phyloP scores from a whole-genome alignment of 2,329 filamentous ascomycete genomes.

The Monosporascus sp. region DNA sequence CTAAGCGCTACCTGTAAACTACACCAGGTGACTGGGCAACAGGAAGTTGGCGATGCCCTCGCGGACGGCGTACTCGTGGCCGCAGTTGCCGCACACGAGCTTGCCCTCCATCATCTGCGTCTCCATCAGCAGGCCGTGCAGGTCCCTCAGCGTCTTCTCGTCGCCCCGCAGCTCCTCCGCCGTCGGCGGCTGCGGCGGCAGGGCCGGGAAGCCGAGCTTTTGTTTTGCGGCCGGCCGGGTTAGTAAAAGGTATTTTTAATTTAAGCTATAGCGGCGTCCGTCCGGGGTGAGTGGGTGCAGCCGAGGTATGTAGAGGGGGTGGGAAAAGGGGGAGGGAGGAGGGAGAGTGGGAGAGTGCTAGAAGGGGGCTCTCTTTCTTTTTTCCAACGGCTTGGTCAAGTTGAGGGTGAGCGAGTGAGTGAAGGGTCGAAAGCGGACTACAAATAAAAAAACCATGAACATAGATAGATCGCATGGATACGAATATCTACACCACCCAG shows the following conservation, averaged over 20 bases:
- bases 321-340: too few species aligned
- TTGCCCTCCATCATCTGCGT: slow-evolving; percentile 86
- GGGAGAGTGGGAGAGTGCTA: too few species aligned
- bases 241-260: neutral
- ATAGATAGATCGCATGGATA: neutral
- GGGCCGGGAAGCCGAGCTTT: slow-evolving; percentile 72
- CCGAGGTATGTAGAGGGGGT: too few species aligned
- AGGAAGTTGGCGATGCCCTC: slow-evolving; percentile 97
- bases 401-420: neutral
- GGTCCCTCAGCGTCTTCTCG: slow-evolving; percentile 66
- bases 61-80: slow-evolving; percentile 88
- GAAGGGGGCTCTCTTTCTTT: too few species aligned
- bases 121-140: slow-evolving; percentile 80
- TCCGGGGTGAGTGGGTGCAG: too few species aligned
- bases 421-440: too few species aligned
- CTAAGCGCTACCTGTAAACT: slow-evolving; percentile 9
- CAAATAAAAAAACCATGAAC: too few species aligned
- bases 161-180: slow-evolving; percentile 57
- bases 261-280: neutral
- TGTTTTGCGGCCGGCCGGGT: neutral
- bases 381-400: too few species aligned
- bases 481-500: neutral
- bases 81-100: slow-evolving; percentile 84
- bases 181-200: slow-evolving; percentile 61
- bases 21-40: slow-evolving; percentile 84